Conservation (phyloP, 257 asterid species). For the Datura wrightii region DNA sequence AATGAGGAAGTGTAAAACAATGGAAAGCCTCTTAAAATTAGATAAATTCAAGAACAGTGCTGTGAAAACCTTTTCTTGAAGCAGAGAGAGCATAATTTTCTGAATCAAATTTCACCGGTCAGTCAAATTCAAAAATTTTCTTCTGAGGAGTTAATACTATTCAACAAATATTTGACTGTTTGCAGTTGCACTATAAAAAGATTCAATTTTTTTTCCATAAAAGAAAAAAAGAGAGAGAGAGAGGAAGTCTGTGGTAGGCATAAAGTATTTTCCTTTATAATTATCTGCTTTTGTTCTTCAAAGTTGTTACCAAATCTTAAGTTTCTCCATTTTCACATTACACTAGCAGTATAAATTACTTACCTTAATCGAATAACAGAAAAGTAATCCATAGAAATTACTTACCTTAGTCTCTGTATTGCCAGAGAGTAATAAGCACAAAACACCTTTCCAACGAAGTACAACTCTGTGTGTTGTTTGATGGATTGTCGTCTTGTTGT, state of each 20-base stretch:
- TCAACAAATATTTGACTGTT: conserved; percentile 17
- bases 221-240: background rate
- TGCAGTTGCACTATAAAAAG: background rate
- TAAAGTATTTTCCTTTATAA: background rate
- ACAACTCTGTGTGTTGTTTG: background rate
- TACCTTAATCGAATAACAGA: background rate
- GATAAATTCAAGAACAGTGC: no score
- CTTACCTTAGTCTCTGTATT: background rate
- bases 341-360: background rate
- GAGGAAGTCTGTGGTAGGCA: background rate
- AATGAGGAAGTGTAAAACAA: background rate
- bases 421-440: no score
- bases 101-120: background rate
- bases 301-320: background rate
- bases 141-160: background rate
- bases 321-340: background rate
- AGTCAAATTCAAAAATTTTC: background rate
- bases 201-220: background rate
- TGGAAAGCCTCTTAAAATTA: no score
- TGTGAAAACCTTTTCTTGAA: background rate
- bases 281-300: background rate
- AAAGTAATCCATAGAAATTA: background rate
- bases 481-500: conserved; percentile 57
- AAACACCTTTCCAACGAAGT: background rate
- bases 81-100: background rate